phyloP scores from a whole-genome alignment of 2,329 filamentous ascomycete genomes.

The Cercospora sesami region DNA sequence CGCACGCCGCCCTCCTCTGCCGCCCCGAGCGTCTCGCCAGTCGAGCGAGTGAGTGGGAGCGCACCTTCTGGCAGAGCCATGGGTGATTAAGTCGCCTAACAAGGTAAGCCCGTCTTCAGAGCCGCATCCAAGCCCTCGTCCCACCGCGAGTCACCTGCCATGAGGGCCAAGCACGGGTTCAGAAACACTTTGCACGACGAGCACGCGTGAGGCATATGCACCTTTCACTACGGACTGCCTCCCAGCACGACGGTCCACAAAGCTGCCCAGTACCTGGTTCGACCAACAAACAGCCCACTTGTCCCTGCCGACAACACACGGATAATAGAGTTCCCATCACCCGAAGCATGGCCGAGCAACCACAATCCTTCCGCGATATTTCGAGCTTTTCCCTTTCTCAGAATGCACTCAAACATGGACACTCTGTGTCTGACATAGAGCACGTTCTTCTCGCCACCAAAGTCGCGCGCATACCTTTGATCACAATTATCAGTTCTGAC shows the following conservation, averaged over 20 bases:
- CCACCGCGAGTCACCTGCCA: background rate
- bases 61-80: background rate
- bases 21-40: background rate
- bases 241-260: background rate
- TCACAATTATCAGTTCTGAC: constrained; percentile 17
- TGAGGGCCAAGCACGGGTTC: background rate
- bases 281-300: background rate
- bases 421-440: background rate
- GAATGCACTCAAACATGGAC: background rate
- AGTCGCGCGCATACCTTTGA: background rate
- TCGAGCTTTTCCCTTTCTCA: background rate
- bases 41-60: background rate
- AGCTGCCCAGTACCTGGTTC: background rate
- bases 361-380: background rate
- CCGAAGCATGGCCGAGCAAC: constrained; percentile 3
- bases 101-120: background rate
- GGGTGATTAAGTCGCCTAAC: background rate
- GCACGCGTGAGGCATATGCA: background rate
- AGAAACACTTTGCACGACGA: background rate
- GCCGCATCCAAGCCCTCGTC: background rate
- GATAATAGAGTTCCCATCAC: background rate
- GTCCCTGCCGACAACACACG: background rate
- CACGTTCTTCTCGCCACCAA: background rate
- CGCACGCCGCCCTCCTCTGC: background rate
- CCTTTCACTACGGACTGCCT: background rate